These are phyloP conservation scores for Xylaria grammica DNA, from an alignment of 495 filamentous ascomycete species.

Conservation along the genomic window DNA sequence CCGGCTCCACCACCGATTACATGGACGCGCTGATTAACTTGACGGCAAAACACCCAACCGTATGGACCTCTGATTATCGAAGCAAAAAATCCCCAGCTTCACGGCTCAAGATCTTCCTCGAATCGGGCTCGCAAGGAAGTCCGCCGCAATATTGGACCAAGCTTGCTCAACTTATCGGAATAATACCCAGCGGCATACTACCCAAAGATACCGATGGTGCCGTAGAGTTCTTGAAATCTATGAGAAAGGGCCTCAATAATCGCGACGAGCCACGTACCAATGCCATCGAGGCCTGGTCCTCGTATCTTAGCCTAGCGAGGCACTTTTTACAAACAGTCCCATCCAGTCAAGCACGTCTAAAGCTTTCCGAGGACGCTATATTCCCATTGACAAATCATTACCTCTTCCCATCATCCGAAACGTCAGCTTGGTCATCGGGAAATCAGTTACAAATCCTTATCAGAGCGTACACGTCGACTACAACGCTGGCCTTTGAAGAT, in stretches of 20 bases:
- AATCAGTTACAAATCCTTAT: slow-evolving; percentile 36
- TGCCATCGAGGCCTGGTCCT: slow-evolving; percentile 68
- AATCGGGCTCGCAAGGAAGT: slow-evolving; percentile 80
- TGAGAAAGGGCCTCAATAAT: slow-evolving; percentile 70
- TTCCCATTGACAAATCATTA: slow-evolving; percentile 48
- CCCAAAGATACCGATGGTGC: slow-evolving; percentile 47
- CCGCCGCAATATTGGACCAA: slow-evolving; percentile 72
- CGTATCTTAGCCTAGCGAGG: slow-evolving; percentile 67
- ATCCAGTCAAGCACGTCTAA: slow-evolving; percentile 34
- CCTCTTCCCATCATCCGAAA: slow-evolving; percentile 43
- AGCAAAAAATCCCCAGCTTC: slow-evolving; percentile 69
- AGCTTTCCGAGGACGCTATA: slow-evolving; percentile 51
- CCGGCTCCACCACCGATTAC: slow-evolving; percentile 73
- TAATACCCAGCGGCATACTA: slow-evolving; percentile 59
- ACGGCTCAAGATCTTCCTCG: slow-evolving; percentile 73
- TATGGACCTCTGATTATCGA: slow-evolving; percentile 75
- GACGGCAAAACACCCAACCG: slow-evolving; percentile 64
- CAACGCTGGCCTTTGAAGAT: slow-evolving; percentile 31
- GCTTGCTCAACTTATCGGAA: slow-evolving; percentile 62
- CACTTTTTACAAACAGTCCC: slow-evolving; percentile 48
- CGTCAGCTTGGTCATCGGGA: slow-evolving; percentile 39
- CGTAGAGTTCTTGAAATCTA: slow-evolving; percentile 62
- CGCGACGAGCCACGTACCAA: slow-evolving; percentile 76
- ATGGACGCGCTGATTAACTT: slow-evolving; percentile 65
- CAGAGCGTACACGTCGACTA: slow-evolving; percentile 41